These are phyloP conservation scores for Acacia acuminata DNA, from an alignment of 306 rosid genomes.

Conservation along the genomic window DNA sequence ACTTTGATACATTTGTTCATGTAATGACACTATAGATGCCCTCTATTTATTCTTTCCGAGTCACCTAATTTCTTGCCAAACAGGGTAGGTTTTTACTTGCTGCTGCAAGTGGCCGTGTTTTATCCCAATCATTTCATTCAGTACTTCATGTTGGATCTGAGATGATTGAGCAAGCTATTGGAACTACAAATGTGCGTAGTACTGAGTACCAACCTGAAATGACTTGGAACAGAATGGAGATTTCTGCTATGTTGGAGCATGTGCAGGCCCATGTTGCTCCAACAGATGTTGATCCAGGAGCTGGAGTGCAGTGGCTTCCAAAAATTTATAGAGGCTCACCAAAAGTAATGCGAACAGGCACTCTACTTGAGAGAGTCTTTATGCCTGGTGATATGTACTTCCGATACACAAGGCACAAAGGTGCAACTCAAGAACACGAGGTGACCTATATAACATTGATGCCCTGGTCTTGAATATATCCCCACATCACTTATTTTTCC, in stretches of 20 bases:
- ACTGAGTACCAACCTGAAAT: constrained; percentile 73
- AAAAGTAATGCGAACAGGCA: constrained; percentile 96
- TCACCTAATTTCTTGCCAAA: constrained; percentile 21
- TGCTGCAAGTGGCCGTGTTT: constrained; percentile 86
- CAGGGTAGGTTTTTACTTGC: constrained; percentile 99
- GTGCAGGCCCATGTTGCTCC: constrained; percentile 99
- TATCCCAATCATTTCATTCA: constrained; percentile 91
- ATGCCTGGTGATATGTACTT: constrained; percentile 98
- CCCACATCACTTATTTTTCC: neutral
- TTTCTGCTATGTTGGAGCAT: constrained; percentile 91
- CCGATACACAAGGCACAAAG: constrained; percentile 91
- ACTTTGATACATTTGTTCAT: neutral
- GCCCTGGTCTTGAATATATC: constrained; percentile 1
- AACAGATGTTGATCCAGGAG: constrained; percentile 98
- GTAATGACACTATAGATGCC: neutral
- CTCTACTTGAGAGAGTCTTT: constrained; percentile 97
- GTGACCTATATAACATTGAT: constrained; percentile 38
- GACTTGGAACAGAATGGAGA: constrained; percentile 87
- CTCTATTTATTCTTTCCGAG: constrained; percentile 20
- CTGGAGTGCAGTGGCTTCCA: constrained; percentile 99
- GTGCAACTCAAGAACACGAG: constrained; percentile 87
- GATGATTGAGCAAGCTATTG: constrained; percentile 78
- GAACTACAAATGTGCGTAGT: constrained; percentile 38
- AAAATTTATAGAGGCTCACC: constrained; percentile 84
- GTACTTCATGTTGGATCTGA: constrained; percentile 77